phyloP scores from a whole-genome alignment of 2,329 filamentous ascomycete genomes.

The Macrophomina pseudophaseolina region DNA sequence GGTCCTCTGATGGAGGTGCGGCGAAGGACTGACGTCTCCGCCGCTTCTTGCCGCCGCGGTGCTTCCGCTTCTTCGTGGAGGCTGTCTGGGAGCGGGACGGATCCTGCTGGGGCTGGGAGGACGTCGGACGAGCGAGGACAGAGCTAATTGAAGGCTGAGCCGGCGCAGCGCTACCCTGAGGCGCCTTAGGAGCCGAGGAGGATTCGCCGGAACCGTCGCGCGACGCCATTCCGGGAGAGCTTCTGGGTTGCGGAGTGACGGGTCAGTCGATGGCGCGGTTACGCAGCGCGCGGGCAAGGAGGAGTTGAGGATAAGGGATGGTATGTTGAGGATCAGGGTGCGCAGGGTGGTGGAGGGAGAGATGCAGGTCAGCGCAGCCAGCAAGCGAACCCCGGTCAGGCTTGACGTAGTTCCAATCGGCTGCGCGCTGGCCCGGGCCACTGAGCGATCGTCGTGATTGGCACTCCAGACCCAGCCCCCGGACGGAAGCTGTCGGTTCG shows the following conservation, averaged over 20 bases:
- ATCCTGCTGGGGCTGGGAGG: slow-evolving; percentile 3
- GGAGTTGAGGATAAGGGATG: slow-evolving; percentile 7
- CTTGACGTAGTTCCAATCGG: slow-evolving; percentile 25
- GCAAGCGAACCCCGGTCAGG: slow-evolving; percentile 10
- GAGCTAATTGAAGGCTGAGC: slow-evolving; percentile 23
- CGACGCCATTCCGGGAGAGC: slow-evolving; percentile 19
- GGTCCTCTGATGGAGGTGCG: slow-evolving; percentile 59
- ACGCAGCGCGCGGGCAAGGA: neutral
- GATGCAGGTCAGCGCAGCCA: slow-evolving; percentile 11
- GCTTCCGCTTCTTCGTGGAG: slow-evolving; percentile 69
- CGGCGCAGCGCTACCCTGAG: slow-evolving; percentile 14
- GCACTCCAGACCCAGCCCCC: slow-evolving; percentile 6
- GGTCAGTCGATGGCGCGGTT: neutral
- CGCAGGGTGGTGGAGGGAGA: slow-evolving; percentile 22
- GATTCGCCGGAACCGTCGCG: slow-evolving; percentile 22
- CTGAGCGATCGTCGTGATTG: slow-evolving; percentile 14
- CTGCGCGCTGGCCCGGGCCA: slow-evolving; percentile 12
- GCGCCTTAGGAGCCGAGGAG: slow-evolving; percentile 19
- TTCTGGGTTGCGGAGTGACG: neutral
- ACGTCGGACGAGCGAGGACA: neutral
- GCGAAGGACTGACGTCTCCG: slow-evolving; percentile 83
- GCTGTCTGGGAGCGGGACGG: slow-evolving; percentile 11
- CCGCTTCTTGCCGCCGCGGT: slow-evolving; percentile 79
- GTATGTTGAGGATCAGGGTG: slow-evolving; percentile 6
- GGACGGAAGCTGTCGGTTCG: neutral